Base-by-base conservation (phyloP, 176 grass and related monocot species). In the Musa beccarii region DNA sequence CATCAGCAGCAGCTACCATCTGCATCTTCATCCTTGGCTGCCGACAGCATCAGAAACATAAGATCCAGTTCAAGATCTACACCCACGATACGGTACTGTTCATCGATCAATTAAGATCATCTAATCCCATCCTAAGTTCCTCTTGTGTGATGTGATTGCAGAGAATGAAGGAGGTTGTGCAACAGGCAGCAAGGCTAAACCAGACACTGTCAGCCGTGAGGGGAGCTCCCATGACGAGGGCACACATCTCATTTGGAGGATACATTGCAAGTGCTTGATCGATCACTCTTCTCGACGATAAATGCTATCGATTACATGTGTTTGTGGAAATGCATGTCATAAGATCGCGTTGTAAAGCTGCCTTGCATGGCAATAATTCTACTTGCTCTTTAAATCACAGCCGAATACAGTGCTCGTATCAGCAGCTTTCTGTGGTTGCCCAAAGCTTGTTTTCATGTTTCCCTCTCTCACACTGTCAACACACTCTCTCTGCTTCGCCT, bases 241-340 rank as follows among this genome's bases (percentile, higher is more conserved):
- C 89, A 54, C 86, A 78, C 76, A 88, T 96, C 69, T 88, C 92
- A 1, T 89, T 92, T 54, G 89, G 89, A 56, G 92, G 89, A 28
- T 78, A 83, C 87, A 89, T 89, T 1, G 64, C 74, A 28, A 85
- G 87, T 14, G 67, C 88, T 49, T 92, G 87, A 92, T 74, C 57
- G 34, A 43, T 43, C 34, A 43, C 4, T 43, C 34, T 43, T 43
- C 34, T 43, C 34, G 34, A 43, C 34, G 6, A 43, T 43, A 43
- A 43, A 43, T 43, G 4, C 34, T 43, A 43, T 0, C 5, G 34
- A 43, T 43, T 6, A 43, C 34, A 43, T 6, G 34, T 6, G 34
- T 43, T 43, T 43, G 4, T 43, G 34, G 34, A 43, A 43, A 43
- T 43, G 34, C 34, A 43, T 43, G 34, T 5, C 34, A 0, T 6